phyloP scores from a whole-genome alignment of 305 asterid genomes.

The Fraxinus floribunda region DNA sequence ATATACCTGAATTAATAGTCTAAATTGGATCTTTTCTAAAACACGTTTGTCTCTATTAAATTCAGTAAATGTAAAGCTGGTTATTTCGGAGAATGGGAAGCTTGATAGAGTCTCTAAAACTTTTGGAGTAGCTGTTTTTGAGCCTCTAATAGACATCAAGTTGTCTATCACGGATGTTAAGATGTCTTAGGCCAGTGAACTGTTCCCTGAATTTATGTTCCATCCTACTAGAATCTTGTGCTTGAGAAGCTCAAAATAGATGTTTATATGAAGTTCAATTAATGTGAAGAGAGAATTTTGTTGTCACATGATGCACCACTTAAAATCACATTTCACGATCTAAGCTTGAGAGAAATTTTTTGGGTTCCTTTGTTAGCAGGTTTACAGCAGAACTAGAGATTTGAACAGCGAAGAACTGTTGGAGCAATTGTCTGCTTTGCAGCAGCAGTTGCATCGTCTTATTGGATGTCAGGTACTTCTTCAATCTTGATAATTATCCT shows the following conservation, averaged over 20 bases:
- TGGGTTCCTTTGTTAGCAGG: slow-evolving; percentile 45
- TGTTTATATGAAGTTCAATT: slow-evolving; percentile 2
- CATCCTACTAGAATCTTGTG: not conserved
- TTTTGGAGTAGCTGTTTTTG: not conserved
- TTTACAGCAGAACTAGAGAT: slow-evolving; percentile 86
- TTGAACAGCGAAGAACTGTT: slow-evolving; percentile 79
- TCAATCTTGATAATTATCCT: slow-evolving; percentile 17
- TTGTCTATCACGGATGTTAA: slow-evolving; percentile 8
- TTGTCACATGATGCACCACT: not conserved
- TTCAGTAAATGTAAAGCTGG: not conserved
- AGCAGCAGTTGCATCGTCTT: slow-evolving; percentile 87
- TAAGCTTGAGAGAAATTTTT: slow-evolving; percentile 3
- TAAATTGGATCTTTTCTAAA: not conserved
- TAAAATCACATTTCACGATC: slow-evolving; percentile 15
- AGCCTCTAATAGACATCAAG: not conserved
- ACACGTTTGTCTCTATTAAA: not conserved
- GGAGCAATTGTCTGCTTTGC: slow-evolving; percentile 90
- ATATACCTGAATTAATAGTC: not conserved
- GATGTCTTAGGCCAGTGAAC: not conserved
- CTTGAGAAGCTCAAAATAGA: not conserved
- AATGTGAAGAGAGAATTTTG: not conserved
- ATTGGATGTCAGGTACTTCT: slow-evolving; percentile 88
- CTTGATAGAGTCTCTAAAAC: not conserved
- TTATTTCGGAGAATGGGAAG: not conserved
- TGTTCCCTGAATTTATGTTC: not conserved